phyloP scores from a whole-genome alignment of 169 alveolate species.

The Cryptosporidium meleagridis region DNA sequence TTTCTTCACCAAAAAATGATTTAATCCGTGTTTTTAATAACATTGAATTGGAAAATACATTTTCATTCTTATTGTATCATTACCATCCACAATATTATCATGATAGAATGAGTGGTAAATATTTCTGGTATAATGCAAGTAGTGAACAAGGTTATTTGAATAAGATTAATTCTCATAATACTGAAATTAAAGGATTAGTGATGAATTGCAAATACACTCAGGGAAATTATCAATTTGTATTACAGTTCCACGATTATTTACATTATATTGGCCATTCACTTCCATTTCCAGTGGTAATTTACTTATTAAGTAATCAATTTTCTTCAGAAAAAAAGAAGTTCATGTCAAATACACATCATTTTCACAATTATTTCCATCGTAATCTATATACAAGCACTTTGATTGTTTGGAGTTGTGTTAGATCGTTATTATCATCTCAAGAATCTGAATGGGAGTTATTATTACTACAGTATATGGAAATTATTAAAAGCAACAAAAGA shows the following conservation, averaged over 20 bases:
- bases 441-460: slow-evolving; percentile 55
- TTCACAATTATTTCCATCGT: slow-evolving; percentile 45
- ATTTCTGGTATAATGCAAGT: slow-evolving; percentile 62
- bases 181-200: slow-evolving; percentile 26
- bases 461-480: slow-evolving; percentile 60
- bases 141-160: slow-evolving; percentile 60
- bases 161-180: slow-evolving; percentile 36
- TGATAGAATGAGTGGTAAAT: slow-evolving; percentile 68
- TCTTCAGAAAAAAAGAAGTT: slow-evolving; percentile 68
- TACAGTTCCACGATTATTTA: slow-evolving; percentile 50
- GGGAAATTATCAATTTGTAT: background rate
- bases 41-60: slow-evolving; percentile 49
- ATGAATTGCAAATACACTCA: slow-evolving; percentile 31
- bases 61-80: slow-evolving; percentile 53
- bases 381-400: slow-evolving; percentile 53
- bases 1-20: background rate
- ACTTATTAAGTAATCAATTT: slow-evolving; percentile 67
- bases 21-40: slow-evolving; percentile 11
- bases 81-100: slow-evolving; percentile 64
- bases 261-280: slow-evolving; percentile 66
- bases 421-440: slow-evolving; percentile 12
- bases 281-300: slow-evolving; percentile 30
- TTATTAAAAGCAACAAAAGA: slow-evolving; percentile 47
- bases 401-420: slow-evolving; percentile 60
- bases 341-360: slow-evolving; percentile 55